Conservation (phyloP, 2,329 filamentous ascomycete genomes). For the Scopulariopsis brevicaulis region DNA sequence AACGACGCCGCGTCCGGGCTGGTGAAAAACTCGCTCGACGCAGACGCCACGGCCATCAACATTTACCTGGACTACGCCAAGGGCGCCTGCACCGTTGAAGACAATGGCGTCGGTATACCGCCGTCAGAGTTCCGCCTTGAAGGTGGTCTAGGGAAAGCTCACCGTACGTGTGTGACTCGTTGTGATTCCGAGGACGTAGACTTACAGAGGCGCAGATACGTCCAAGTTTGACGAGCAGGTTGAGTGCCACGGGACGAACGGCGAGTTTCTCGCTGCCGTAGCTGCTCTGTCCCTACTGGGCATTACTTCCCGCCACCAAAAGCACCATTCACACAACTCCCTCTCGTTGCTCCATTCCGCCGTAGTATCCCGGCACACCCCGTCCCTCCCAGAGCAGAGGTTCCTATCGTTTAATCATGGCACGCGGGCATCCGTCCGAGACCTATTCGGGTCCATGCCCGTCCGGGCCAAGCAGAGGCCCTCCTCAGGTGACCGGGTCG, state of each 20-base stretch:
- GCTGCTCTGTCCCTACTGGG: conserved; percentile 65
- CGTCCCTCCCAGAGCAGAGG: conserved; percentile 46
- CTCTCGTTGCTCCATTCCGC: conserved; percentile 61
- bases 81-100: conserved; percentile 70
- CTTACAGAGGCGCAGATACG: conserved; percentile 46
- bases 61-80: conserved; percentile 63
- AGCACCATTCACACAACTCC: conserved; percentile 49
- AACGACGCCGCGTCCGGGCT: conserved; percentile 61
- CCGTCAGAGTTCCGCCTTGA: conserved; percentile 58
- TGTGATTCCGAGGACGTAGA: not conserved
- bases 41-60: conserved; percentile 55
- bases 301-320: conserved; percentile 59
- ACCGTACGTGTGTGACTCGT: conserved; percentile 45
- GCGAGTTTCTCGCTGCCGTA: conserved; percentile 68
- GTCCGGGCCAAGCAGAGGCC: conserved; percentile 78
- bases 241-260: conserved; percentile 52
- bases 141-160: conserved; percentile 61
- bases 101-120: conserved; percentile 71
- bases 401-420: conserved; percentile 50
- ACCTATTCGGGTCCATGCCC: conserved; percentile 84
- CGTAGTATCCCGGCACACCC: conserved; percentile 50
- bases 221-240: conserved; percentile 51
- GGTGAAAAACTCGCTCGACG: conserved; percentile 77
- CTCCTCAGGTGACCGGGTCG: conserved; percentile 32
- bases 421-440: conserved; percentile 62